Evolutionary conservation across 495 filamentous ascomycete genomes (phyloP), one percentile per base, ranked within the genome.

Genomic region (Penicillium chermesinum): DNA sequence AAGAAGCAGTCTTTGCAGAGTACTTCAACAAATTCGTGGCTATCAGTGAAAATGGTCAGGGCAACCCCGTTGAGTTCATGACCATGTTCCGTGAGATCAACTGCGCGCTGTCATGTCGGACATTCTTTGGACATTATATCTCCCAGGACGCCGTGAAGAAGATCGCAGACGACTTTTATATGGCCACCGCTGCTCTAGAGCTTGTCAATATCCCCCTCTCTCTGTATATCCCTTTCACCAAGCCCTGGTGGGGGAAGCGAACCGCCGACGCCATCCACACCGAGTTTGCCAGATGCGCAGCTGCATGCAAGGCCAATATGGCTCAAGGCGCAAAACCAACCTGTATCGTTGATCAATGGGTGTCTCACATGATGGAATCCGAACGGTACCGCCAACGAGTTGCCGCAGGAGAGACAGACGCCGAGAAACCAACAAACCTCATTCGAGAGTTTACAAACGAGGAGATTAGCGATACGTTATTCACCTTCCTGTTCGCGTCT

Each of bases 401-500:
- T 41, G 85, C 75, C 0, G 76, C 79, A 41, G 87, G 86, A 9
- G 78, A 84, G 46, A 76, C 84, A 38, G 71, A 76, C 10, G 57
- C 78, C 2, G 82, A 84, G 61, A 94, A 91, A 73, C 89, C 89
- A 9, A 71, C 77, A 3, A 84, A 81, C 56, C 65, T 95, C 17
- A 78, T 96, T 46, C 83, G 90, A 38, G 78, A 85, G 17, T 97
- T 97, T 64, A 82, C 81, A 57, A 84, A 96, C 53, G 84, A 85
- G 45, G 91, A 97, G 62, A 96, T 97, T 58, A 73, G 86, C 18
- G 86, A 90, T 74, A 96, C 91, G 1, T 50, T 97, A 39, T 93
- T 96, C 72, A 95, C 91, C 32, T 95, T 97, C 75, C 80, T 97
- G 34, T 97, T 97, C 67, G 91, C 91, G 33, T 91, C 87, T 21